A percentile compares a stretch with the other conserved stretches of the same genome.
These are phyloP conservation scores for Thalassiosira gravida DNA, from an alignment of 352 stramenopile genomes.

Conservation along the genomic window DNA sequence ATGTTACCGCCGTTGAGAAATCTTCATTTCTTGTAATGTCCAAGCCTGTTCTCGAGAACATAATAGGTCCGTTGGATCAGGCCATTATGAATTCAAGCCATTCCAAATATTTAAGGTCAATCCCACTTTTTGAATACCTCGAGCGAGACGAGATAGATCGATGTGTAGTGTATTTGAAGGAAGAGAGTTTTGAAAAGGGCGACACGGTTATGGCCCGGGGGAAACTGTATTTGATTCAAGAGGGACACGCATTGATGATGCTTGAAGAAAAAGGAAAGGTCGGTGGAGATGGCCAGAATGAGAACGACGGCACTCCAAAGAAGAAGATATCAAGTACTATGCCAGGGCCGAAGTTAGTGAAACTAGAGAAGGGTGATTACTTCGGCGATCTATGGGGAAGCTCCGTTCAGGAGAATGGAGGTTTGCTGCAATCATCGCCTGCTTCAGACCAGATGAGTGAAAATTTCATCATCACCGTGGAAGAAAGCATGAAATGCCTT, in stretches of 20 bases:
- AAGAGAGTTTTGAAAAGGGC: constrained; percentile 54
- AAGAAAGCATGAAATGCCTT: constrained; percentile 61
- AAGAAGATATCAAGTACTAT: no score
- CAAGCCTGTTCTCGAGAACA: constrained; percentile 90
- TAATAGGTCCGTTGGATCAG: constrained; percentile 89
- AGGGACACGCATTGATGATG: constrained; percentile 50
- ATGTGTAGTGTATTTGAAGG: constrained; percentile 28
- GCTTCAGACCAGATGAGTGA: constrained; percentile 19
- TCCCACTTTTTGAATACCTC: constrained; percentile 15
- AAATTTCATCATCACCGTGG: constrained; percentile 16
- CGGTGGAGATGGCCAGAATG: no score
- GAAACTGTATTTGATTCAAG: constrained; percentile 51
- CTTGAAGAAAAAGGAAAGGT: no score
- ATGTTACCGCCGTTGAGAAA: constrained; percentile 58
- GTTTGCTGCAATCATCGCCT: neutral
- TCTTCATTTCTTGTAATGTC: constrained; percentile 86
- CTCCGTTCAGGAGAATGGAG: neutral
- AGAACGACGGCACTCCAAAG: neutral
- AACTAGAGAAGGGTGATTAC: constrained; percentile 47
- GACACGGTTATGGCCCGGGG: constrained; percentile 37
- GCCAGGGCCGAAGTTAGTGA: constrained; percentile 49
- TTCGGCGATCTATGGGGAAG: constrained; percentile 51
- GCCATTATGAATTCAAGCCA: constrained; percentile 91
- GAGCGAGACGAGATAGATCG: constrained; percentile 30
- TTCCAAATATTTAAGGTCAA: neutral